Conservation (phyloP, 164 flowering plant genomes). For the Umbilicus rupestris region DNA sequence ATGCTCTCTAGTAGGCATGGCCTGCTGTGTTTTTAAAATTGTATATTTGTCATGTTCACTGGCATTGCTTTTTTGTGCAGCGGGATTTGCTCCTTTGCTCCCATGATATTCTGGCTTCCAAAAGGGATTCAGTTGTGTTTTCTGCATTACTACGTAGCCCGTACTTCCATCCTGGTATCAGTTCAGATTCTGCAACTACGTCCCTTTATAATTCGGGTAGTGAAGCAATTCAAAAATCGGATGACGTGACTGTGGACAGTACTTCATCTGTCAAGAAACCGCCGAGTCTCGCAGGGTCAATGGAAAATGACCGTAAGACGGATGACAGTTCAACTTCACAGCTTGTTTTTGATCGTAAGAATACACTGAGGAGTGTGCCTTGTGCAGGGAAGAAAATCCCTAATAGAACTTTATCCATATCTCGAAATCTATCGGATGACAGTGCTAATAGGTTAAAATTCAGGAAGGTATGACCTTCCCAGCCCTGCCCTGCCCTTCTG, state of each 20-base stretch:
- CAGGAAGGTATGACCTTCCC: conserved; percentile 41
- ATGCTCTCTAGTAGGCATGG: background rate
- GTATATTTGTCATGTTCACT: background rate
- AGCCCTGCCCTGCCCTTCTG: background rate
- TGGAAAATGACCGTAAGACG: conserved; percentile 58
- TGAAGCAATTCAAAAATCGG: conserved; percentile 74
- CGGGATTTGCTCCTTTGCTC: conserved; percentile 80
- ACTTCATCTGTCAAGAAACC: conserved; percentile 50
- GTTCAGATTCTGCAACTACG: conserved; percentile 93
- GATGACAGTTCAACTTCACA: conserved; percentile 68
- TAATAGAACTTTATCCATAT: conserved; percentile 33
- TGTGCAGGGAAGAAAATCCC: conserved; percentile 79
- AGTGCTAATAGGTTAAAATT: conserved; percentile 34
- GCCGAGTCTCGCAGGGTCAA: conserved; percentile 27
- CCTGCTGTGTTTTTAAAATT: background rate
- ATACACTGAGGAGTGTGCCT: conserved; percentile 26
- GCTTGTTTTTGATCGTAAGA: conserved; percentile 23
- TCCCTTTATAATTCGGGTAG: conserved; percentile 53
- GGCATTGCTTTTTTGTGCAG: conserved; percentile 25
- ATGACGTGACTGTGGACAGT: conserved; percentile 75
- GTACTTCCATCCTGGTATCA: conserved; percentile 53
- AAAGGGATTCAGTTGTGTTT: conserved; percentile 50
- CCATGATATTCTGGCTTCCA: conserved; percentile 68
- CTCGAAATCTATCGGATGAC: conserved; percentile 29
- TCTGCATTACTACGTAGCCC: conserved; percentile 47